Conservation (phyloP, 768 basidiomycete species). For the Amanita fuliginea region DNA sequence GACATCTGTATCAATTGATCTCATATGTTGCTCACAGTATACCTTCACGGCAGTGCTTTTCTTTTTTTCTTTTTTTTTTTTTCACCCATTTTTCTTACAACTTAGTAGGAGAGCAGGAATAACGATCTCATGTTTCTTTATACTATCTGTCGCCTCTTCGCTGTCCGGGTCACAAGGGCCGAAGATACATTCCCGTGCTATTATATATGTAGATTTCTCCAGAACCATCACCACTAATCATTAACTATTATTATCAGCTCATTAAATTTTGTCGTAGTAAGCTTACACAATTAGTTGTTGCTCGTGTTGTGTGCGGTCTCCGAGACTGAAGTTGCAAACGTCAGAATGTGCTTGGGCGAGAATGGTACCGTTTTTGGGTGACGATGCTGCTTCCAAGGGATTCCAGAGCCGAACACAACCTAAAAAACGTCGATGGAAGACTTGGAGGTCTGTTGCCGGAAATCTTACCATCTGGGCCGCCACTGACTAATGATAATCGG, state of each 20-base stretch:
- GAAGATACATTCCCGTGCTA: neutral
- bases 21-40: neutral
- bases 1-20: neutral
- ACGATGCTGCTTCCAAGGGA: slow-evolving; percentile 27
- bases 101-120: neutral
- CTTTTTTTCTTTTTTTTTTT: neutral
- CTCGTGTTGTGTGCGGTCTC: slow-evolving; percentile 41
- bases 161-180: neutral
- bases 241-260: neutral
- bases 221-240: slow-evolving; percentile 3
- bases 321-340: slow-evolving; percentile 47
- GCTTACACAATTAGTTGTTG: slow-evolving; percentile 51
- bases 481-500: slow-evolving; percentile 40
- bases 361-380: slow-evolving; percentile 31
- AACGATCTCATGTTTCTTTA: neutral
- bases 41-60: neutral
- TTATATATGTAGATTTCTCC: slow-evolving; percentile 5
- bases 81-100: neutral
- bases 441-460: neutral
- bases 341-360: slow-evolving; percentile 47
- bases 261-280: slow-evolving; percentile 2
- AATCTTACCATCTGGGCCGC: slow-evolving; percentile 51
- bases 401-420: slow-evolving; percentile 70
- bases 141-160: neutral
- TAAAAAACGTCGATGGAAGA: slow-evolving; percentile 14